Evolutionary conservation across 306 rosid species (phyloP), one percentile per base, ranked within the genome.

Genomic region (Vigna trinervia): DNA sequence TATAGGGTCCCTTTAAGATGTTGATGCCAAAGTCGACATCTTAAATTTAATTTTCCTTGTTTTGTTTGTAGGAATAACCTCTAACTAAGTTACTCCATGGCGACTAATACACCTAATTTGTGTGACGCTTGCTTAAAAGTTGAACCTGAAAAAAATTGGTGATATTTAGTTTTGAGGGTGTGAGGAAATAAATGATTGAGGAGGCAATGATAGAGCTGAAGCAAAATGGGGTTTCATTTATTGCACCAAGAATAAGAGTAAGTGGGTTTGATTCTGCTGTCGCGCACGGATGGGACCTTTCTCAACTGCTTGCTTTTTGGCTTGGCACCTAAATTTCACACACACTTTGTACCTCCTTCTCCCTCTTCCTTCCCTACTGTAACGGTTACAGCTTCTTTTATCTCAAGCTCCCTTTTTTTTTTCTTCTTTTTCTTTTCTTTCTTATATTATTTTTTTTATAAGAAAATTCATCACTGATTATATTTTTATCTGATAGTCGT

Each of bases 11-110:
- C 34, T 60, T 60, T 5, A 38, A 45, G 17, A 58, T 84, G 88
- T 80, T 78, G 80, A 78, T 68, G 71, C 48, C 80, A 73, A 68
- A 82, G 80, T 82, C 56, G 58, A 73, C 84, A 28, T 38, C 78
- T 32, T 54, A 9, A 58, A 43, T 65, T 48, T 56, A 65, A 36
- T 52, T 78, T 15, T 74, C 46, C 3, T 52, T 50, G 34, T 9
- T 77, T 51, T 50, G 34, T 6, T 77, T 48, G 11, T 26, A 82
- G 57, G 45, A 68, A 60, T 59, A 52, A 34, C 66, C 45, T 48
- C 58, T 45, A 53, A 51, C 59, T 70, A 69, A 34, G 70, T 69
- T 47, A 45, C 56, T 66, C 48, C 62, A 39, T 14, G 48, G 48
- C 2, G 4, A 34, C 17, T 75, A 75, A 57, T 28, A 41, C 73